Evolutionary conservation across 345 rosid species (phyloP).

Genomic region (Syzygium grande): DNA sequence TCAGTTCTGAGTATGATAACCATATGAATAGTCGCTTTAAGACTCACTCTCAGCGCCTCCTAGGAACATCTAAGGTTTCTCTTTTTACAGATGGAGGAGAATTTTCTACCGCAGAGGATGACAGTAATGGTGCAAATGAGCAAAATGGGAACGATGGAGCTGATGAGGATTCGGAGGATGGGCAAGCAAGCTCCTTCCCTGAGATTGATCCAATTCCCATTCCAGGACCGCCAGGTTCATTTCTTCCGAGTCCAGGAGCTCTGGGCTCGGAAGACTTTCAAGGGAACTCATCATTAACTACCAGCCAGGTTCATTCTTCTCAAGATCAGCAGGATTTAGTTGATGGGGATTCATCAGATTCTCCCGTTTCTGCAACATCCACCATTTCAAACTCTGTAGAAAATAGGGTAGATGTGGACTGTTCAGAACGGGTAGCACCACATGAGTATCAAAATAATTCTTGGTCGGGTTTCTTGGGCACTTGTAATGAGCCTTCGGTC

Average conservation of each 20-base stretch:
- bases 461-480: slow-evolving; percentile 17
- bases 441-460: slow-evolving; percentile 23
- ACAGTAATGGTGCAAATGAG: slow-evolving; percentile 21
- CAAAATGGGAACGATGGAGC: slow-evolving; percentile 19
- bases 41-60: slow-evolving; percentile 29
- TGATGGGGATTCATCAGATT: slow-evolving; percentile 74
- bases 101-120: slow-evolving; percentile 48
- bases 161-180: slow-evolving; percentile 37
- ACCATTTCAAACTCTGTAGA: slow-evolving; percentile 61
- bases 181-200: slow-evolving; percentile 42
- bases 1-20: slow-evolving; percentile 16
- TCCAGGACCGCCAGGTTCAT: slow-evolving; percentile 97
- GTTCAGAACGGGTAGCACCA: slow-evolving; percentile 18
- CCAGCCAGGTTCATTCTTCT: slow-evolving; percentile 74
- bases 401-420: slow-evolving; percentile 25
- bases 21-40: slow-evolving; percentile 16
- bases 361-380: slow-evolving; percentile 71
- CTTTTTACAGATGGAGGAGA: slow-evolving; percentile 29
- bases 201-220: slow-evolving; percentile 94
- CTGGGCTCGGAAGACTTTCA: slow-evolving; percentile 82
- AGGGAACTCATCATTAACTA: slow-evolving; percentile 85
- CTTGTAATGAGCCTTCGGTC: slow-evolving; percentile 18
- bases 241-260: slow-evolving; percentile 91
- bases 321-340: slow-evolving; percentile 57
- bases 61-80: slow-evolving; percentile 26